A percentile compares a stretch with the other conserved stretches of the same genome.
Conservation (phyloP, 345 rosid genomes). For the Microcos paniculata region DNA sequence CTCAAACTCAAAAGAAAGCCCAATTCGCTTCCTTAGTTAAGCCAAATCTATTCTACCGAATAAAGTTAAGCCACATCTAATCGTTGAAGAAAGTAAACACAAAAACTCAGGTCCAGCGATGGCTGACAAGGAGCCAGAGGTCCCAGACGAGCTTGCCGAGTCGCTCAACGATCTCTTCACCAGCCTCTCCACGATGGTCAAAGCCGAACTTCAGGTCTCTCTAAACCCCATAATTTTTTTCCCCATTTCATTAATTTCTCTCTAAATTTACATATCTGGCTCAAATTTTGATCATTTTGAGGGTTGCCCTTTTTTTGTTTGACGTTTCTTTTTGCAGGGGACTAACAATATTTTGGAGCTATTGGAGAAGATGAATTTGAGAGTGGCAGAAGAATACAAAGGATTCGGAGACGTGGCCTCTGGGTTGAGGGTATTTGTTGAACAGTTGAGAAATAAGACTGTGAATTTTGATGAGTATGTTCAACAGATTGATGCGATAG, state of each 20-base stretch:
- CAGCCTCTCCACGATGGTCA: conserved; percentile 71
- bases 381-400: conserved; percentile 66
- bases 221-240: background rate
- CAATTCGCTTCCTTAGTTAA: too few species aligned
- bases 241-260: background rate
- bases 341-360: conserved; percentile 66
- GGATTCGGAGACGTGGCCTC: conserved; percentile 79
- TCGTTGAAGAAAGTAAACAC: background rate
- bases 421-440: conserved; percentile 68
- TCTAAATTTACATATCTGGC: background rate
- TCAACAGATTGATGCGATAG: conserved; percentile 68
- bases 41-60: too few species aligned
- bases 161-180: conserved; percentile 64
- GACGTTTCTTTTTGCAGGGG: conserved; percentile 37
- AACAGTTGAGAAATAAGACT: conserved; percentile 69
- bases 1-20: too few species aligned
- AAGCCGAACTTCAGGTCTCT: conserved; percentile 72
- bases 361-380: conserved; percentile 81
- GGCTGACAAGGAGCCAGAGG: conserved; percentile 28
- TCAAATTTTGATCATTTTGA: background rate
- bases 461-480: conserved; percentile 72
- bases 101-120: background rate
- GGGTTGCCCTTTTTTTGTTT: background rate
- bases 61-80: background rate
- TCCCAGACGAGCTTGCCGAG: conserved; percentile 58